Evolutionary conservation across 768 basidiomycete genomes (phyloP).

Genomic region (Clathrus columnatus): DNA sequence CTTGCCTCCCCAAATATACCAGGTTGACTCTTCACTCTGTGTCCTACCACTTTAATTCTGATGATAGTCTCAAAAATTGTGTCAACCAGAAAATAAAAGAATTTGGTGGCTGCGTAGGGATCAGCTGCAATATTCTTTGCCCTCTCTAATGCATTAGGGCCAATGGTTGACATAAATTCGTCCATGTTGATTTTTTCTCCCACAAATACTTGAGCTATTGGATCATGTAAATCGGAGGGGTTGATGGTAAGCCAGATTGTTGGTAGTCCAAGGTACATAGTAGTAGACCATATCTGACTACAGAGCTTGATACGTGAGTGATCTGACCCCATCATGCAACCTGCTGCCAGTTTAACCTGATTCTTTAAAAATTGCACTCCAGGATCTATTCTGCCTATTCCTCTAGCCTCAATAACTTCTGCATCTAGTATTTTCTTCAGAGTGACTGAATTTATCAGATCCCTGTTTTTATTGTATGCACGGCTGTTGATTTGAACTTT

Average conservation of each 20-base stretch:
- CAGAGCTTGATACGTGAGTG: not conserved
- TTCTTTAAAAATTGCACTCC: too few species aligned
- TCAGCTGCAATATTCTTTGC: constrained; percentile 26
- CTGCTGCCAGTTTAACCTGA: constrained; percentile 9
- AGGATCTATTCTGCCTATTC: too few species aligned
- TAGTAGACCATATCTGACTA: constrained; percentile 30
- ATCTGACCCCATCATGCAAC: constrained; percentile 15
- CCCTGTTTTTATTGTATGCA: too few species aligned
- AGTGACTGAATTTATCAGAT: too few species aligned
- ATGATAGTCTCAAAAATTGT: constrained; percentile 27
- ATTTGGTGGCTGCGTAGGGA: constrained; percentile 34
- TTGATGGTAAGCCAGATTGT: constrained; percentile 38
- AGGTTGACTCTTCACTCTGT: not conserved
- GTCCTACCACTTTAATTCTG: constrained; percentile 18
- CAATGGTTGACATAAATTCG: constrained; percentile 19
- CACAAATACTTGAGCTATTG: constrained; percentile 35
- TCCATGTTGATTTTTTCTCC: constrained; percentile 38
- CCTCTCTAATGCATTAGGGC: constrained; percentile 19
- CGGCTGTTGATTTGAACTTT: not conserved
- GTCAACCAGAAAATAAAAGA: constrained; percentile 29
- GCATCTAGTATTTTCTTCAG: too few species aligned
- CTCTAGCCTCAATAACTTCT: too few species aligned
- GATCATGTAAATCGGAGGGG: constrained; percentile 32
- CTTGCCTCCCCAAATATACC: constrained; percentile 28
- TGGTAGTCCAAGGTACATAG: constrained; percentile 23